Evolutionary conservation across 495 filamentous ascomycete species (phyloP), one percentile per base, ranked within the genome.

Genomic region (Echria macrotheca): DNA sequence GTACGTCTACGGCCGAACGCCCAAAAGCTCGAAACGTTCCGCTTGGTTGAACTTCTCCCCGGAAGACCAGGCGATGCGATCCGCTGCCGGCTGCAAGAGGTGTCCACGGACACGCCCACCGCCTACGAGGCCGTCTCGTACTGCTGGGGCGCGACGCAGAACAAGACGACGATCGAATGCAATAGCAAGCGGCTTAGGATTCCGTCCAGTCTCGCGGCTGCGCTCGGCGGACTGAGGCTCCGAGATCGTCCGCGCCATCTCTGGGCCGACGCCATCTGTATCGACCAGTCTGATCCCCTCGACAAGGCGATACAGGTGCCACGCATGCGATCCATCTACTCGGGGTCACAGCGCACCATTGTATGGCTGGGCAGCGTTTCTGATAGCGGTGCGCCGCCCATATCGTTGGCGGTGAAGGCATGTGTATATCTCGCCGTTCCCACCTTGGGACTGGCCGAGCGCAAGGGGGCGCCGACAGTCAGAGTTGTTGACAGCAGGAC

Each of bases 201-300:
- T 2, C 39, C 39, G 39, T 43, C 39, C 6, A 43, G 11, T 2
- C 39, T 43, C 4, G 39, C 39, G 3, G 23, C 19, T 2, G 39
- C 39, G 3, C 39, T 43, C 5, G 10, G 39, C 10, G 39, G 39
- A 8, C 39, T 43, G 23, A 43, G 39, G 17, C 12, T 10, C 19
- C 3, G 39, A 7, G 39, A 43, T 22, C 39, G 39, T 8, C 11
- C 39, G 11, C 39, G 39, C 2, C 39, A 43, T 26, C 39, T 43
- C 39, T 43, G 39, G 39, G 39, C 39, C 18, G 39, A 43, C 17
- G 39, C 39, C 39, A 43, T 43, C 39, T 43, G 39, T 22, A 43
- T 43, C 39, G 22, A 43, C 39, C 39, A 43, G 39, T 43, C 39
- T 2, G 39, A 43, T 17, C 39, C 39, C 19, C 39, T 12, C 6